Base-by-base conservation (phyloP, 495 filamentous ascomycete species). In the Neurospora sp. region DNA sequence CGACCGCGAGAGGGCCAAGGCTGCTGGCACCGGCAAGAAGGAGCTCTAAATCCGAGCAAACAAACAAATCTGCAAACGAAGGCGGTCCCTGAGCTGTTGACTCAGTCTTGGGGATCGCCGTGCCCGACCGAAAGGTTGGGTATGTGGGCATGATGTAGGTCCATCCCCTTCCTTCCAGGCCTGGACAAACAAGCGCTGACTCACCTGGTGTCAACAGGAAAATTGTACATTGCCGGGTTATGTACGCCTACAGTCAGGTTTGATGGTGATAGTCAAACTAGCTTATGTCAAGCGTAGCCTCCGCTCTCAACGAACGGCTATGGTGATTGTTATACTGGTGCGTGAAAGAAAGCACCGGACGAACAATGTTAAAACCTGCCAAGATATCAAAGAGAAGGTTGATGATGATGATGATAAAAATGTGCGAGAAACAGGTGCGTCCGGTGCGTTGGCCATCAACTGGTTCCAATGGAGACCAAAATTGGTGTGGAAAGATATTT, bases 1-100 rank as follows among this genome's bases (percentile, higher is more conserved):
- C 72, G 93, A 92, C 76, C 85, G 82, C 75, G 85, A 85, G 75
- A 79, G 83, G 59, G 83, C 81, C 71, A 75, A 76, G 76, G 72
- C 71, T 17, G 79, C 75, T 9, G 81, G 76, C 40, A 73, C 54
- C 6, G 75, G 73, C 69, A 85, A 86, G 82, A 86, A 86, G 79
- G 80, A 84, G 78, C 83, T 81, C 71, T 85, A 75, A 83, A 31
- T 62, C 24, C 2, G 48, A 62, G 24, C 13, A 17, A 31, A 70
- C 10, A 8, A 37, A 24, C 31, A 37, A 36, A 21, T 7, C 19
- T 13, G 69, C 34, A 70, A 37, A 70, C 21, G 8, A 36, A 70
- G 34, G 34, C 1, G 9, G 19, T 70, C 31, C 34, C 69, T 37
- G 38, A 70, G 34, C 69, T 70, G 17, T 37, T 70, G 69, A 21